These are phyloP conservation scores for Marasmius sp. DNA, from an alignment of 1,284 basidiomycete species.

Conservation along the genomic window DNA sequence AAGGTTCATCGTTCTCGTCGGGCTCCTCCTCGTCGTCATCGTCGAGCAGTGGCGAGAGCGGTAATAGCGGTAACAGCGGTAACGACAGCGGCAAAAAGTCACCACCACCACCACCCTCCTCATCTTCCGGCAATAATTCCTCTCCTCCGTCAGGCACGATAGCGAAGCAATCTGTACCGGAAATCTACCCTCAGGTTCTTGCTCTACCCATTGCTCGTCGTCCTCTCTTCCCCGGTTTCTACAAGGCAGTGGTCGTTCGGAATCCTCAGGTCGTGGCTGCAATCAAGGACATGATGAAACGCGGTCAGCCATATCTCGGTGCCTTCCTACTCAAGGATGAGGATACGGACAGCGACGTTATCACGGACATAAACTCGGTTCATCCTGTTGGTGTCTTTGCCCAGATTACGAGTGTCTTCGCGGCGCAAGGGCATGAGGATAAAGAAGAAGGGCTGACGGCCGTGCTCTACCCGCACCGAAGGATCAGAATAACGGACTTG, in stretches of 20 bases:
- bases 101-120: conserved; percentile 27
- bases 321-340: conserved; percentile 98
- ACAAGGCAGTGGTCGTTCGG: conserved; percentile 93
- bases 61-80: conserved; percentile 8
- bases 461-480: conserved; percentile 92
- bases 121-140: conserved; percentile 31
- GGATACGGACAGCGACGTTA: conserved; percentile 90
- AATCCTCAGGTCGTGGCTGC: conserved; percentile 92
- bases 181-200: conserved; percentile 91
- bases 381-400: conserved; percentile 96
- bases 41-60: conserved; percentile 8
- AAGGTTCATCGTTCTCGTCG: conserved; percentile 7
- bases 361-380: conserved; percentile 86
- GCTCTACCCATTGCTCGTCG: conserved; percentile 95
- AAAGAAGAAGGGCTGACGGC: conserved; percentile 90
- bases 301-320: conserved; percentile 96
- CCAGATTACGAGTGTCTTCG: conserved; percentile 95
- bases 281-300: conserved; percentile 95
- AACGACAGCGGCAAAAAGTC: neutral
- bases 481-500: conserved; percentile 90
- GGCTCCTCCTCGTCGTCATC: conserved; percentile 3
- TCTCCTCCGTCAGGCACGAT: conserved; percentile 52
- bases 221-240: conserved; percentile 96
- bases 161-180: conserved; percentile 82
- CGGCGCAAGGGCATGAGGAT: conserved; percentile 63